A percentile compares a stretch with the other conserved stretches of the same genome.
phyloP scores from a whole-genome alignment of 495 filamentous ascomycete genomes.

The Penicillium tannophilum region DNA sequence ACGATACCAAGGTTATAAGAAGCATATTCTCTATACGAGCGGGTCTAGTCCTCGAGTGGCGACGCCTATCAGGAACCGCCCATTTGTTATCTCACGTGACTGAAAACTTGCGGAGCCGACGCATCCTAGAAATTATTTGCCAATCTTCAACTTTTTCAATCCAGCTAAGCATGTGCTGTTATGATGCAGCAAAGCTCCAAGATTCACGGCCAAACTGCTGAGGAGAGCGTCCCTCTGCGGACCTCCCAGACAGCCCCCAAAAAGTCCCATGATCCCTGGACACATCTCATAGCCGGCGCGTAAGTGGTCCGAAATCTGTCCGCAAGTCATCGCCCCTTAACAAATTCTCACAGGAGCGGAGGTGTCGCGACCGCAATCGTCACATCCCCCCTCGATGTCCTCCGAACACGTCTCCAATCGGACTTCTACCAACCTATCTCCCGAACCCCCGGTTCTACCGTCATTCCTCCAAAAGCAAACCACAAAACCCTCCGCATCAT shows the following conservation, averaged over 20 bases:
- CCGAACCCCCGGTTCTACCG: constrained; percentile 32
- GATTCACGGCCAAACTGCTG: constrained; percentile 20
- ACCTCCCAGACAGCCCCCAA: constrained; percentile 14
- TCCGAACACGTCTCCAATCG: constrained; percentile 86
- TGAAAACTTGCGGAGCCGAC: constrained; percentile 20
- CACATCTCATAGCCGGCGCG: constrained; percentile 87
- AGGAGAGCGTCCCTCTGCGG: constrained; percentile 15
- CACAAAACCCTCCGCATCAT: constrained; percentile 82
- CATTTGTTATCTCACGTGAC: constrained; percentile 28
- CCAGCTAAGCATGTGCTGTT: constrained; percentile 18
- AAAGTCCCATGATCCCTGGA: constrained; percentile 54
- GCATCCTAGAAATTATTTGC: constrained; percentile 20
- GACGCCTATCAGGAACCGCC: constrained; percentile 16
- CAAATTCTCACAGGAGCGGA: constrained; percentile 58
- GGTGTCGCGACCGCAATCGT: constrained; percentile 83
- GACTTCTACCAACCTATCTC: constrained; percentile 77
- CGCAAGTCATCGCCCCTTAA: background rate
- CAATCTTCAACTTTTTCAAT: constrained; percentile 4
- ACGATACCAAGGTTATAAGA: too few species aligned
- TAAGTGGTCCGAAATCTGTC: constrained; percentile 44
- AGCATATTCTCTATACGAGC: too few species aligned
- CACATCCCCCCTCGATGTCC: constrained; percentile 84
- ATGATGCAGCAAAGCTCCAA: constrained; percentile 26
- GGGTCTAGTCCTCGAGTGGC: too few species aligned
- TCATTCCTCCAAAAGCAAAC: constrained; percentile 57